A percentile compares a stretch with the other conserved stretches of the same genome.
Conservation (phyloP, 148 eudicot genomes). For the Amaranthus palmeri region DNA sequence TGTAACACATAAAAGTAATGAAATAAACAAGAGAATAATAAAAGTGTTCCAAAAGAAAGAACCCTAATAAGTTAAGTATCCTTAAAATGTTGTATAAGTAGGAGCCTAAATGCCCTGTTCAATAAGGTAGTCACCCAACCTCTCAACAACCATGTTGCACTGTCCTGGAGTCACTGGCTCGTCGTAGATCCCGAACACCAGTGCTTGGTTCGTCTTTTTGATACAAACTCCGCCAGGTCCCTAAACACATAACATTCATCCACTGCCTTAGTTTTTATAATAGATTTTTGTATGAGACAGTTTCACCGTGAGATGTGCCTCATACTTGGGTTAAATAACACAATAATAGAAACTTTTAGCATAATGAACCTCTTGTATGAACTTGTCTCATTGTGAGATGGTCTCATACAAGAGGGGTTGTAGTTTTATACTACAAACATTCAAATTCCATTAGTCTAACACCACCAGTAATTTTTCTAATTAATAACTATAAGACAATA, state of each 20-base stretch:
- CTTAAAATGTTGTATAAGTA: slow-evolving; percentile 7
- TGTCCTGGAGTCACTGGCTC: slow-evolving; percentile 43
- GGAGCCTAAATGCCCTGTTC: slow-evolving; percentile 36
- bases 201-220: slow-evolving; percentile 38
- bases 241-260: slow-evolving; percentile 4
- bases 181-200: slow-evolving; percentile 37
- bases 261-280: no score
- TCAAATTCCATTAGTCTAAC: no score
- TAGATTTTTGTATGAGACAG: no score
- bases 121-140: slow-evolving; percentile 45
- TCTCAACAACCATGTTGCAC: slow-evolving; percentile 42
- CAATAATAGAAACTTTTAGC: neutral
- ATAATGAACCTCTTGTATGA: neutral
- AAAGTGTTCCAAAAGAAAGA: neutral
- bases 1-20: no score
- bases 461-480: no score
- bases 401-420: no score
- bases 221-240: slow-evolving; percentile 43
- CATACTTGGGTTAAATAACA: no score
- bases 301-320: no score
- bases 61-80: neutral
- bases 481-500: no score
- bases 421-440: no score
- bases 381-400: no score
- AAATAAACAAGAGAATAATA: neutral